Evolutionary conservation across 805 yeast genomes (phyloP).

Genomic region (Metschnikowia dekortorum): DNA sequence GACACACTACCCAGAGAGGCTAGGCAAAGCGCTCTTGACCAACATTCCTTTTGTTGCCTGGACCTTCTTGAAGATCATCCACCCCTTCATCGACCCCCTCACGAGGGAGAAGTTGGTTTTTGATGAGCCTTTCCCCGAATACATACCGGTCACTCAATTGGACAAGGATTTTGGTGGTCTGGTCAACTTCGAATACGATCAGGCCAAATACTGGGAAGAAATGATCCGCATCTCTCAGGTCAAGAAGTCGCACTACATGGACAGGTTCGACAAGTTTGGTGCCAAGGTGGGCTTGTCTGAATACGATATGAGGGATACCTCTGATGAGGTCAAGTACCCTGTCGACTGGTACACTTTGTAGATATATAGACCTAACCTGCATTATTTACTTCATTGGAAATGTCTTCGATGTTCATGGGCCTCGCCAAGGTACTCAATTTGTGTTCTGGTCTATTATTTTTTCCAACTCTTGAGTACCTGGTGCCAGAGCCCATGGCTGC

Average conservation of each 20-base stretch:
- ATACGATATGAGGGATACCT: constrained; percentile 58
- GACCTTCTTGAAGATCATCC: constrained; percentile 85
- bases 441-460: background rate
- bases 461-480: background rate
- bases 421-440: no score
- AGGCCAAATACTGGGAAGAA: constrained; percentile 73
- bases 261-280: constrained; percentile 71
- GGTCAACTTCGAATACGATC: constrained; percentile 80
- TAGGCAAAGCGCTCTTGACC: constrained; percentile 87
- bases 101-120: constrained; percentile 91
- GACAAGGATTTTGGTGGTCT: constrained; percentile 83
- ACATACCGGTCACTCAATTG: constrained; percentile 76
- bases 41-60: constrained; percentile 94
- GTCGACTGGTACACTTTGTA: constrained; percentile 13
- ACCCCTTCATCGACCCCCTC: constrained; percentile 94
- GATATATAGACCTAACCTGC: background rate
- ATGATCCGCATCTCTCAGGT: constrained; percentile 56
- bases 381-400: background rate
- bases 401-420: background rate
- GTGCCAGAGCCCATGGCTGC: no score
- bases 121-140: constrained; percentile 81
- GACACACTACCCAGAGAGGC: constrained; percentile 95
- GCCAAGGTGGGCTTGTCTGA: constrained; percentile 75
- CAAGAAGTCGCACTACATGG: constrained; percentile 59
- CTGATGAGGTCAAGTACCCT: constrained; percentile 27